Percentiles rank a stretch among this genome's conserved stretches.
These are phyloP conservation scores for Microsporum audouinii DNA, from an alignment of 2,329 filamentous ascomycete species.

Conservation along the genomic window DNA sequence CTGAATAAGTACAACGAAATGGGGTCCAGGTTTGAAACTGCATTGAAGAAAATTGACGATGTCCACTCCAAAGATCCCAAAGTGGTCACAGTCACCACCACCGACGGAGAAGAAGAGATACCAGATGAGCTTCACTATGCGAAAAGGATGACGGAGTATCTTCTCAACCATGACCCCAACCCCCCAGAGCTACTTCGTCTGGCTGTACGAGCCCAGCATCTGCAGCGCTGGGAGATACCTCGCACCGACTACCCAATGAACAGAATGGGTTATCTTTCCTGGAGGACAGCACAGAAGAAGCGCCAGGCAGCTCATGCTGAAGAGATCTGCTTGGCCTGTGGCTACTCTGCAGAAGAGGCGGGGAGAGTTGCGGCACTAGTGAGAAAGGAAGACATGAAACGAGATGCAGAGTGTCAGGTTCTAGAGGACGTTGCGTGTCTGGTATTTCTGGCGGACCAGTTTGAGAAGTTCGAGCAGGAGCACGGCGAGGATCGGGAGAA, in stretches of 20 bases:
- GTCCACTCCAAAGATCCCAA: slow-evolving; percentile 60
- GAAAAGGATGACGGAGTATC: slow-evolving; percentile 64
- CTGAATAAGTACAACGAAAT: slow-evolving; percentile 13
- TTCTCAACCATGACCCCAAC: slow-evolving; percentile 47
- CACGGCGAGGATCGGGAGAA: slow-evolving; percentile 58
- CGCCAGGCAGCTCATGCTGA: slow-evolving; percentile 53
- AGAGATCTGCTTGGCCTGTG: slow-evolving; percentile 42
- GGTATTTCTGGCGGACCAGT: slow-evolving; percentile 78
- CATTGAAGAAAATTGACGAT: slow-evolving; percentile 58
- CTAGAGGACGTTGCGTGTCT: slow-evolving; percentile 79
- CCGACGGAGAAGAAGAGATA: slow-evolving; percentile 29
- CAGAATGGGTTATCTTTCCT: slow-evolving; percentile 64
- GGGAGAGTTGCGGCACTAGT: slow-evolving; percentile 59
- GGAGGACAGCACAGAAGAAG: slow-evolving; percentile 64
- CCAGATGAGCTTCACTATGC: slow-evolving; percentile 80
- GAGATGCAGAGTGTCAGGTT: slow-evolving; percentile 47
- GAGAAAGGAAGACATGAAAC: slow-evolving; percentile 60
- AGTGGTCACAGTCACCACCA: slow-evolving; percentile 32
- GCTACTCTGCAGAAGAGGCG: slow-evolving; percentile 44
- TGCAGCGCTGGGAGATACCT: slow-evolving; percentile 74
- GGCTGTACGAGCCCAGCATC: slow-evolving; percentile 74
- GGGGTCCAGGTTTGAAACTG: slow-evolving; percentile 30
- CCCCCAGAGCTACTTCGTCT: slow-evolving; percentile 58
- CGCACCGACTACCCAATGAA: slow-evolving; percentile 62
- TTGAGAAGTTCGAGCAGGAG: slow-evolving; percentile 64